Evolutionary conservation across 108 stramenopile genomes (phyloP), one percentile per base, ranked within the genome.

Genomic region (Ochromonas danica): DNA sequence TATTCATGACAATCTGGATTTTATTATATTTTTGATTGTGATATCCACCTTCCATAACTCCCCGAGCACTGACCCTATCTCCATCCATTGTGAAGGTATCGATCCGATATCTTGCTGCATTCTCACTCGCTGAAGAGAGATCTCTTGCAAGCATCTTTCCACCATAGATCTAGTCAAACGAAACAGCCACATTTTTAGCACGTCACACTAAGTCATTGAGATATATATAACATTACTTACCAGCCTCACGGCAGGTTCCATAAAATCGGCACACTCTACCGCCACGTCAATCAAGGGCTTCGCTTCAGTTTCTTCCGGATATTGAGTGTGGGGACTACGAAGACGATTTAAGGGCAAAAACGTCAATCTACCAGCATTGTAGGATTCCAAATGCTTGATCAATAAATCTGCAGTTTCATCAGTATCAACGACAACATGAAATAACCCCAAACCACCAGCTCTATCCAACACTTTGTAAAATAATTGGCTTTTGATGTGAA

Each of bases 81-180:
- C 98, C 98, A 43, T 97, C 94, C n/a, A 97, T 86, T 39, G 98
- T 99, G 63, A 99, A 89, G 62, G 94, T 94, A 83, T 98, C 96
- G 90, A 96, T 92, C 60, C 86, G 84, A 51, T 62, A 36, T 28
- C 38, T 10, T 17, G 25, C 14, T 41, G 3, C 39, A 25, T 79
- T 71, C 0, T 10, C 40, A 1, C 39, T 38, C 36, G 61, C 78
- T 36, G 39, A 74, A 38, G 65, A 82, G 17, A 81, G 28, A 62
- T 86, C 40, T 14, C 70, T 40, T 31, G 87, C 87, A 28, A 99
- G 84, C 0, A 98, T 83, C 80, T 96, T 97, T 57, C 87, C 86
- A 57, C 92, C 94, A 85, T 98, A 98, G 61, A 99, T 92, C 45
- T 51, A 51, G 22, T 51, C 22, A 51, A 51, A 51, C 22, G 45